Percentiles rank a stretch among this genome's conserved stretches.
Conservation (phyloP, 352 stramenopile species). For the Pythium pyrilobum region DNA sequence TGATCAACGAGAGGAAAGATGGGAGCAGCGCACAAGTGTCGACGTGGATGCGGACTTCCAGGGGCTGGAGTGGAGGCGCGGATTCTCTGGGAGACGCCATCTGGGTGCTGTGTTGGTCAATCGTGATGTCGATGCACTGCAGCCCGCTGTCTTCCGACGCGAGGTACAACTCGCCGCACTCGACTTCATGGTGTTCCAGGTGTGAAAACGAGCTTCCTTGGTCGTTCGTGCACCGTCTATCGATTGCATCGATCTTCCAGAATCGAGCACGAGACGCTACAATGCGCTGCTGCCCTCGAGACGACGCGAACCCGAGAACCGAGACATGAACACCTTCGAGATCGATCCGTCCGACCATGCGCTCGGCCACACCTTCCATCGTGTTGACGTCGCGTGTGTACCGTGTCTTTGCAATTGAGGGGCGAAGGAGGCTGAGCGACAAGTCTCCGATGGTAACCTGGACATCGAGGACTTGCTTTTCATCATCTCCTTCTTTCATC, state of each 20-base stretch:
- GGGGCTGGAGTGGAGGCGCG: conserved; percentile 1
- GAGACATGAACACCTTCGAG: conserved; percentile 34
- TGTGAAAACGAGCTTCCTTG: neutral
- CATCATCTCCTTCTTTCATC: conserved; percentile 21
- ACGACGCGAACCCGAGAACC: conserved; percentile 41
- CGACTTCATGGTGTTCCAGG: conserved; percentile 6
- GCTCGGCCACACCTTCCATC: conserved; percentile 17
- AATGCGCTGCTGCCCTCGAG: conserved; percentile 45
- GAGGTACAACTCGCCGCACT: conserved; percentile 37
- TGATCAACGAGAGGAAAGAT: conserved; percentile 40
- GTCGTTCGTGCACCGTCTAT: neutral
- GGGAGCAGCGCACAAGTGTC: conserved; percentile 53
- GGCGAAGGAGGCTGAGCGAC: conserved; percentile 28
- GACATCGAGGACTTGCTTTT: conserved; percentile 39
- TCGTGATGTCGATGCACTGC: conserved; percentile 32
- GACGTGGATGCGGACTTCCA: conserved; percentile 55
- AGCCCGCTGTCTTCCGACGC: conserved; percentile 7
- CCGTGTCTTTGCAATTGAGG: neutral
- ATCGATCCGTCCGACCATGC: conserved; percentile 37
- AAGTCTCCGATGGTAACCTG: conserved; percentile 43
- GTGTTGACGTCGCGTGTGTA: neutral
- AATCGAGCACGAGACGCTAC: conserved; percentile 31
- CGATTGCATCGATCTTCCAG: conserved; percentile 41
- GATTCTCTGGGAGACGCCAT: neutral
- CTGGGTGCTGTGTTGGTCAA: conserved; percentile 29